These are phyloP conservation scores for Coemansia sp. DNA, from an alignment of 192 early-diverging fungal genomes.

Conservation along the genomic window DNA sequence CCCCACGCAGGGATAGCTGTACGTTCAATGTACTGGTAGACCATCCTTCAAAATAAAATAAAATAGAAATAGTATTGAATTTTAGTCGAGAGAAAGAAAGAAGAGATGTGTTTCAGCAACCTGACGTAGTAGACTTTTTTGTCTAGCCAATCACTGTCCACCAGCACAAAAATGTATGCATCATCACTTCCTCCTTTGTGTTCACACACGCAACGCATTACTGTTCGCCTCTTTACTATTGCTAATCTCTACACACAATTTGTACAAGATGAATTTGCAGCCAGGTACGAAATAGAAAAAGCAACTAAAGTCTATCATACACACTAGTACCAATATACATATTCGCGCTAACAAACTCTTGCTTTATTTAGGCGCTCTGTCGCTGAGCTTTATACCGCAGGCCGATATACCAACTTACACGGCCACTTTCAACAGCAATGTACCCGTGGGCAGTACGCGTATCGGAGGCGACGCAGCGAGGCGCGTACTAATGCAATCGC, in stretches of 20 bases:
- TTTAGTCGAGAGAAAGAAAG: neutral
- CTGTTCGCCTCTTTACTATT: neutral
- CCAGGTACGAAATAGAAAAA: neutral
- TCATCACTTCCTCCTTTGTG: neutral
- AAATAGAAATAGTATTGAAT: neutral
- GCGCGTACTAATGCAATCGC: conserved; percentile 60
- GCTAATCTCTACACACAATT: neutral
- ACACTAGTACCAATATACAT: neutral
- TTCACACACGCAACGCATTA: no score
- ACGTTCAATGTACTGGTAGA: conserved; percentile 59
- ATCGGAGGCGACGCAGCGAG: conserved; percentile 59
- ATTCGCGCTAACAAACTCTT: neutral
- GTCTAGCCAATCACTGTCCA: conserved; percentile 1
- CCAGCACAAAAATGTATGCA: neutral
- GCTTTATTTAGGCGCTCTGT: conserved; percentile 16
- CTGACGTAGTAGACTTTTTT: neutral
- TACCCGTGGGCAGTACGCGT: conserved; percentile 8
- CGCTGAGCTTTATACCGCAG: conserved; percentile 43
- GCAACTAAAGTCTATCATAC: neutral
- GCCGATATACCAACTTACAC: conserved; percentile 28
- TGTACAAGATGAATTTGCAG: conserved; percentile 4
- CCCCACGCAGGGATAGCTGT: conserved; percentile 92
- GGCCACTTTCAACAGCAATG: conserved; percentile 31
- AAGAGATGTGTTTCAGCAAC: neutral
- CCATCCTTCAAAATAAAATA: conserved; percentile 20